Percentiles rank a stretch among this genome's conserved stretches.
These are phyloP conservation scores for Poa pratensis DNA, from an alignment of 176 grass and related monocot species.

Conservation along the genomic window DNA sequence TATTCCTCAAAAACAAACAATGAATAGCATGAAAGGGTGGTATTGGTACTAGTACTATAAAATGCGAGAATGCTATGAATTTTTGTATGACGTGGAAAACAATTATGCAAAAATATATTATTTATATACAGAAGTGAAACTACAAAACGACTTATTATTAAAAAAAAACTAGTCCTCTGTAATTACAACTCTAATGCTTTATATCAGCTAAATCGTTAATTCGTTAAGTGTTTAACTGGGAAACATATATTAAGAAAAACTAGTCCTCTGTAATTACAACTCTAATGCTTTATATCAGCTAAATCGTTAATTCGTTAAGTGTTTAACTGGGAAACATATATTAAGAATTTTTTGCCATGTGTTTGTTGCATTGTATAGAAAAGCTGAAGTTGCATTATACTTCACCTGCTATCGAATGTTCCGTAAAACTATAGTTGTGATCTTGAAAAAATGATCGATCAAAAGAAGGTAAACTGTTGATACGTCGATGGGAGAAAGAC, in stretches of 20 bases:
- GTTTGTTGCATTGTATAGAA: not conserved
- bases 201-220: not conserved
- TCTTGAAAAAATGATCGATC: slow-evolving; percentile 47
- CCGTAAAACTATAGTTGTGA: slow-evolving; percentile 25
- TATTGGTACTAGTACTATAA: not conserved
- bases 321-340: not conserved
- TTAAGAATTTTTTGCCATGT: not conserved
- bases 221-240: not conserved
- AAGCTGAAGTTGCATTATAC: slow-evolving; percentile 4
- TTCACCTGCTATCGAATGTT: slow-evolving; percentile 48
- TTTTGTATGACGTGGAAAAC: not conserved
- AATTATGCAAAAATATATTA: not conserved
- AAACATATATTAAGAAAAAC: not conserved
- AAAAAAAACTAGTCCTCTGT: not conserved
- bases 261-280: not conserved
- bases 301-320: not conserved
- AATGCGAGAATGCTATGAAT: not conserved
- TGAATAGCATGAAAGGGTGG: not conserved
- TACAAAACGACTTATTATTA: not conserved
- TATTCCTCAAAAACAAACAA: not conserved
- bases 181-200: not conserved
- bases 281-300: not conserved
- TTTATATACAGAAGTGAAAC: not conserved
- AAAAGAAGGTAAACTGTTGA: slow-evolving; percentile 54
- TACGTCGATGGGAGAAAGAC: slow-evolving; percentile 45